Evolutionary conservation across 176 grass and related monocot species (phyloP).

Genomic region (Rhynchospora tenuis): DNA sequence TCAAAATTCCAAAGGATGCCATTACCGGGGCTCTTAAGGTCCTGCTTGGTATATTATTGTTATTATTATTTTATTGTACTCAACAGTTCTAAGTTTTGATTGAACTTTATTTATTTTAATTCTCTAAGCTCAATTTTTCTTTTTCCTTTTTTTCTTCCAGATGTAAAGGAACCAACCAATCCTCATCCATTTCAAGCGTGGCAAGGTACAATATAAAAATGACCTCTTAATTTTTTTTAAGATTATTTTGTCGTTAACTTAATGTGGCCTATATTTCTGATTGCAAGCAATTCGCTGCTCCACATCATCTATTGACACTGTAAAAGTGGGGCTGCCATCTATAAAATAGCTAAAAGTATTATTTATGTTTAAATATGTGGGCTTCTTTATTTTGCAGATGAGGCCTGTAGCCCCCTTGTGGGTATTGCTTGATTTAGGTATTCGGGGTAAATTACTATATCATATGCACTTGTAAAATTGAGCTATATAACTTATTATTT

Average conservation of each 20-base stretch:
- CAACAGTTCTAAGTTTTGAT: too few relatives aligned
- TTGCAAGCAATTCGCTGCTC: too few relatives aligned
- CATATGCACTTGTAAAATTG: not conserved
- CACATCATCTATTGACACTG: not conserved
- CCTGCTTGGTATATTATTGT: too few relatives aligned
- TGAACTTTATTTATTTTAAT: too few relatives aligned
- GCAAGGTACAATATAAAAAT: slow-evolving; percentile 40
- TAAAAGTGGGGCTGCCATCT: not conserved
- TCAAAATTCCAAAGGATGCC: too few relatives aligned
- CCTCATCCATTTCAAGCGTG: slow-evolving; percentile 68
- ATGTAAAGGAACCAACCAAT: slow-evolving; percentile 63
- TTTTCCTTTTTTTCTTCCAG: slow-evolving; percentile 25
- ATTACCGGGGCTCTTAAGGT: too few relatives aligned
- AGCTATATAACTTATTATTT: too few relatives aligned
- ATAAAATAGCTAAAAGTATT: not conserved
- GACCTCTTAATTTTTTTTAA: not conserved
- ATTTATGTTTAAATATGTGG: not conserved
- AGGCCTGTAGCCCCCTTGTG: not conserved
- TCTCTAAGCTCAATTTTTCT: too few relatives aligned
- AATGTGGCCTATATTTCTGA: not conserved
- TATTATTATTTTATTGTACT: too few relatives aligned
- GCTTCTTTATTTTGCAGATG: not conserved
- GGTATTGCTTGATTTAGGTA: not conserved
- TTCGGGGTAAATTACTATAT: not conserved
- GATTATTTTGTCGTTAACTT: not conserved